Percentiles rank a stretch among this genome's conserved stretches.
These are phyloP conservation scores for Monotropa hypopitys DNA, from an alignment of 179 eudicot genomes.

Conservation along the genomic window DNA sequence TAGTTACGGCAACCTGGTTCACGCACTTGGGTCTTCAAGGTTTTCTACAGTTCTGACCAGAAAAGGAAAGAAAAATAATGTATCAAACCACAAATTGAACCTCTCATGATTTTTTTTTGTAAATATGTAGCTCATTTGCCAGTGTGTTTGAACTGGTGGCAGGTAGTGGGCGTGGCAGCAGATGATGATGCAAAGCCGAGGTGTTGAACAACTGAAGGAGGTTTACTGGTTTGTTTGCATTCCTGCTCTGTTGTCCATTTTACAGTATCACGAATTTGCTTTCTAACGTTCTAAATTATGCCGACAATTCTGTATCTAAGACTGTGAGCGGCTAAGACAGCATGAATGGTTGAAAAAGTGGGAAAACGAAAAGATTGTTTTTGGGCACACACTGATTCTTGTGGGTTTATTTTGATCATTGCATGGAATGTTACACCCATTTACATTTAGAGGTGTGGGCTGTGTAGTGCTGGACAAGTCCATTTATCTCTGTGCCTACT, in stretches of 20 bases:
- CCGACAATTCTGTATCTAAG: no score
- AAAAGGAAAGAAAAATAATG: not conserved
- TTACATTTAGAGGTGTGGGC: no score
- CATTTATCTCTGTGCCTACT: no score
- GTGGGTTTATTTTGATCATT: not conserved
- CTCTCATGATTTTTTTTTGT: not conserved
- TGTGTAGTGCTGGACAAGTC: no score
- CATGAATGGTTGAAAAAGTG: not conserved
- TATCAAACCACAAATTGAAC: not conserved
- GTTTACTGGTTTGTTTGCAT: not conserved
- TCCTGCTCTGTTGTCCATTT: not conserved
- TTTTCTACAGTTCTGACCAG: not conserved
- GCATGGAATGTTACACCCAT: no score
- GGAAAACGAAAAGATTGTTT: not conserved
- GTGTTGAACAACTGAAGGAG: not conserved
- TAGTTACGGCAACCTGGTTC: not conserved
- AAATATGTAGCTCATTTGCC: not conserved
- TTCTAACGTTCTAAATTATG: not conserved
- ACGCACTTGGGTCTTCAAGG: not conserved
- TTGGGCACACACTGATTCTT: no score
- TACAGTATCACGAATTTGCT: not conserved
- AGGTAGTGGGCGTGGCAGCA: slow-evolving; percentile 28
- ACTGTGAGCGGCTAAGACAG: not conserved
- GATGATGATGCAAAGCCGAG: slow-evolving; percentile 10
- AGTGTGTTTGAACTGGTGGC: slow-evolving; percentile 3